These are phyloP conservation scores for Alternaria infectoria DNA, from an alignment of 2,329 filamentous ascomycete genomes.

Conservation along the genomic window DNA sequence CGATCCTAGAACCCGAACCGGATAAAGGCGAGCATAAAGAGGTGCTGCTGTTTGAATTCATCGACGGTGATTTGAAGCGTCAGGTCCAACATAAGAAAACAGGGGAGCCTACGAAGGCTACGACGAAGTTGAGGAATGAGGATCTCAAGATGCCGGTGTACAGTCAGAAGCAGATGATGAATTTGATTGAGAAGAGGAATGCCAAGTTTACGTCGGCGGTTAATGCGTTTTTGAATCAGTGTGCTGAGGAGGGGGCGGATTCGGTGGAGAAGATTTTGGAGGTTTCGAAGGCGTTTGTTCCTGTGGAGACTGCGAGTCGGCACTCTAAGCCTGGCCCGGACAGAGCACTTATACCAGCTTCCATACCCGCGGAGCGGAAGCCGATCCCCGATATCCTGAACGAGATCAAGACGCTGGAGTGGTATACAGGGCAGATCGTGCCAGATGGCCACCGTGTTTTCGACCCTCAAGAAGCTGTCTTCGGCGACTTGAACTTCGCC, in stretches of 20 bases:
- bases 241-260: constrained; percentile 68
- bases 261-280: constrained; percentile 69
- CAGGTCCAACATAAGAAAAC: constrained; percentile 76
- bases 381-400: constrained; percentile 82
- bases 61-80: constrained; percentile 88
- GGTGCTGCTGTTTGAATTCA: constrained; percentile 87
- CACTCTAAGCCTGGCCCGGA: constrained; percentile 51
- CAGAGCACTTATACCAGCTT: constrained; percentile 63
- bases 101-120: constrained; percentile 72
- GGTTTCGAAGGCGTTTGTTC: constrained; percentile 67
- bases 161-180: constrained; percentile 90
- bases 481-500: constrained; percentile 82
- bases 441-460: constrained; percentile 92
- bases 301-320: constrained; percentile 60
- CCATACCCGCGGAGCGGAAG: constrained; percentile 81
- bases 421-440: constrained; percentile 93
- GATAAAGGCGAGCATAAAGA: constrained; percentile 61
- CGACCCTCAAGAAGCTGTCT: constrained; percentile 80
- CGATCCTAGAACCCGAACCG: constrained; percentile 43
- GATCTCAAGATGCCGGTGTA: constrained; percentile 90
- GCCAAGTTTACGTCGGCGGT: constrained; percentile 79
- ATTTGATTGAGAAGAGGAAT: constrained; percentile 88
- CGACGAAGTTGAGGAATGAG: constrained; percentile 74
- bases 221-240: constrained; percentile 77
- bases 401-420: constrained; percentile 80